A percentile compares a stretch with the other conserved stretches of the same genome.
These are phyloP conservation scores for Kwoniella europaea DNA, from an alignment of 768 basidiomycete genomes.

Conservation along the genomic window DNA sequence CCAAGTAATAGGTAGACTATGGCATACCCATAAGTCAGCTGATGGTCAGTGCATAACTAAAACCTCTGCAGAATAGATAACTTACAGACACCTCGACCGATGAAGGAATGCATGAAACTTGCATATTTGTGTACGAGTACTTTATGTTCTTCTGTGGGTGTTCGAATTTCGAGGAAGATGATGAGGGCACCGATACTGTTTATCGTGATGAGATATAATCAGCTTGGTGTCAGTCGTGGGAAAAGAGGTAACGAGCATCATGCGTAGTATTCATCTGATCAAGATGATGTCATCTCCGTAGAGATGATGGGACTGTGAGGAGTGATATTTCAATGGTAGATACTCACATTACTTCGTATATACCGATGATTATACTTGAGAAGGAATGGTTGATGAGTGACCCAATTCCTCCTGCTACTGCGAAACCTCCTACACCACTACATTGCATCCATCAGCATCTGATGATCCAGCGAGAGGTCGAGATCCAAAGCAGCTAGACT, in stretches of 20 bases:
- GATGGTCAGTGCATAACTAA: too few relatives aligned
- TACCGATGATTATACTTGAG: conserved; percentile 57
- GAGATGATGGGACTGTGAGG: not conserved
- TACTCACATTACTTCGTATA: conserved; percentile 56
- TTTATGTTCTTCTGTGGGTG: conserved; percentile 56
- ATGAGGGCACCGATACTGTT: conserved; percentile 52
- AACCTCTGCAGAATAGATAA: not conserved
- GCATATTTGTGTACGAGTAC: conserved; percentile 55
- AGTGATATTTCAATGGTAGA: not conserved
- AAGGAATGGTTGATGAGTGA: conserved; percentile 55
- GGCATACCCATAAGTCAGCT: too few relatives aligned
- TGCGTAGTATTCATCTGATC: too few relatives aligned
- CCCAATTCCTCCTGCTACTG: conserved; percentile 53
- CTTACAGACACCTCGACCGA: conserved; percentile 59
- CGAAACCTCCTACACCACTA: conserved; percentile 49
- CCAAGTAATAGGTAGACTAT: conserved; percentile 55
- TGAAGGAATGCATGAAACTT: conserved; percentile 57
- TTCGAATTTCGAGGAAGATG: conserved; percentile 54
- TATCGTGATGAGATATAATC: not conserved
- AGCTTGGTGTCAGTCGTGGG: not conserved
- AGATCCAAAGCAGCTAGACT: too few relatives aligned
- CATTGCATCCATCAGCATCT: not conserved
- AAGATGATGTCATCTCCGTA: too few relatives aligned
- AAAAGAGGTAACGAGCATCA: too few relatives aligned
- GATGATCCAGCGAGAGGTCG: too few relatives aligned